phyloP scores from a whole-genome alignment of 164 flowering plant genomes.

The Dillenia turbinata region DNA sequence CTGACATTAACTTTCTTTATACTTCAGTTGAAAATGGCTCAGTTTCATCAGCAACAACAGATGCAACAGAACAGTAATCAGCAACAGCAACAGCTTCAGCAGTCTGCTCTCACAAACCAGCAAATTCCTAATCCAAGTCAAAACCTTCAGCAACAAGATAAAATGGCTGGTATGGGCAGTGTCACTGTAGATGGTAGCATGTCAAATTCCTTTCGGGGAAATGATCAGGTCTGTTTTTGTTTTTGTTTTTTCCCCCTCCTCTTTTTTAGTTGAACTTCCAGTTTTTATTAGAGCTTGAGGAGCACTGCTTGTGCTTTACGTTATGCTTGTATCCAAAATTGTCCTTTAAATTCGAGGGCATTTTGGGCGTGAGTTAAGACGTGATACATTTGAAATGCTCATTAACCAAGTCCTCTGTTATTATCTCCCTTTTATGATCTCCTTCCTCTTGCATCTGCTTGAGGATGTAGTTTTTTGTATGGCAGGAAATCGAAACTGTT shows the following conservation, averaged over 20 bases:
- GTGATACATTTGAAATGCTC: no score
- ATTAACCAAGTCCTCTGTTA: no score
- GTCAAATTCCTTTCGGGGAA: constrained; percentile 82
- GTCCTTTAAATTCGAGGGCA: no score
- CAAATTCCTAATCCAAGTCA: constrained; percentile 71
- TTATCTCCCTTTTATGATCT: no score
- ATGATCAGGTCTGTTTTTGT: constrained; percentile 75
- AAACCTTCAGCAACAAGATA: constrained; percentile 79
- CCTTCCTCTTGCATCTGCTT: no score
- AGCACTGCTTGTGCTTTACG: no score
- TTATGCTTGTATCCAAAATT: no score
- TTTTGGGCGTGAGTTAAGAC: no score
- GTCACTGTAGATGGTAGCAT: constrained; percentile 79
- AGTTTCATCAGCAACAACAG: constrained; percentile 68
- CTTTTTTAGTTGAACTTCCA: background rate
- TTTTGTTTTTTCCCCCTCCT: background rate
- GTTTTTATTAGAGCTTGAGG: background rate
- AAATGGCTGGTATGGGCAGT: constrained; percentile 64
- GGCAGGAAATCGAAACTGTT: no score
- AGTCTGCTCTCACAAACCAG: constrained; percentile 73
- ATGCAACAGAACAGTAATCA: constrained; percentile 45
- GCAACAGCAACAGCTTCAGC: constrained; percentile 63
- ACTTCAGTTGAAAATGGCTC: constrained; percentile 69
- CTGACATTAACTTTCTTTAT: constrained; percentile 11
- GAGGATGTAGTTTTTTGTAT: no score